Percentiles rank a stretch among this genome's conserved stretches.
phyloP scores from a whole-genome alignment of 2,329 filamentous ascomycete genomes.

The Penicillium decumbens region DNA sequence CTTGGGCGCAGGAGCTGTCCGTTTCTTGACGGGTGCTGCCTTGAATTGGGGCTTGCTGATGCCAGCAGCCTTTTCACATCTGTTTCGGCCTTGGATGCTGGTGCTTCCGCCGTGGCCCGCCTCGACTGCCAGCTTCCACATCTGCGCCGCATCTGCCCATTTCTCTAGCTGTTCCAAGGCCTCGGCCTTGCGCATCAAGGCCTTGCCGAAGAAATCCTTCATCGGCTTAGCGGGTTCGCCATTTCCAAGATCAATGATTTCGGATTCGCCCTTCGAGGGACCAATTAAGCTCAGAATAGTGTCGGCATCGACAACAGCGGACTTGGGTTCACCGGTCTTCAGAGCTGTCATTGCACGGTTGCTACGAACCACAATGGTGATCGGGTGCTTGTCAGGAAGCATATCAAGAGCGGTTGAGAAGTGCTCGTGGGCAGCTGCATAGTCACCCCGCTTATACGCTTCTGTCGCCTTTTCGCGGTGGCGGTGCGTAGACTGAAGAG shows the following conservation, averaged over 20 bases:
- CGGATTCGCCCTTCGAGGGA: constrained; percentile 68
- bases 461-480: constrained; percentile 76
- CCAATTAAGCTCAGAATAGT: constrained; percentile 76
- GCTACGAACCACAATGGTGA: constrained; percentile 81
- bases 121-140: constrained; percentile 81
- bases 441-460: constrained; percentile 93
- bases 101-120: constrained; percentile 78
- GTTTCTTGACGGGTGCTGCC: constrained; percentile 44
- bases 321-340: constrained; percentile 87
- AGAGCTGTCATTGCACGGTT: constrained; percentile 86
- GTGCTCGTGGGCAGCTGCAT: constrained; percentile 73
- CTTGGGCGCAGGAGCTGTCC: constrained; percentile 43
- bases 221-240: constrained; percentile 72
- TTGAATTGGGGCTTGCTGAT: constrained; percentile 52
- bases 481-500: constrained; percentile 69
- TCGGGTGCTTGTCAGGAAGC: constrained; percentile 72
- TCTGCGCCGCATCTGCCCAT: constrained; percentile 74
- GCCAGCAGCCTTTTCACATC: constrained; percentile 82
- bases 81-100: constrained; percentile 76
- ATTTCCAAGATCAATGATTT: constrained; percentile 66
- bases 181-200: constrained; percentile 89
- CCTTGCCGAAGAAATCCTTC: constrained; percentile 90
- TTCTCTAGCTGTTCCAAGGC: constrained; percentile 92
- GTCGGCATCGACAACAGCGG: constrained; percentile 80
- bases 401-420: constrained; percentile 73